Evolutionary conservation across 495 filamentous ascomycete species (phyloP).

Genomic region (Thozetella sp.): DNA sequence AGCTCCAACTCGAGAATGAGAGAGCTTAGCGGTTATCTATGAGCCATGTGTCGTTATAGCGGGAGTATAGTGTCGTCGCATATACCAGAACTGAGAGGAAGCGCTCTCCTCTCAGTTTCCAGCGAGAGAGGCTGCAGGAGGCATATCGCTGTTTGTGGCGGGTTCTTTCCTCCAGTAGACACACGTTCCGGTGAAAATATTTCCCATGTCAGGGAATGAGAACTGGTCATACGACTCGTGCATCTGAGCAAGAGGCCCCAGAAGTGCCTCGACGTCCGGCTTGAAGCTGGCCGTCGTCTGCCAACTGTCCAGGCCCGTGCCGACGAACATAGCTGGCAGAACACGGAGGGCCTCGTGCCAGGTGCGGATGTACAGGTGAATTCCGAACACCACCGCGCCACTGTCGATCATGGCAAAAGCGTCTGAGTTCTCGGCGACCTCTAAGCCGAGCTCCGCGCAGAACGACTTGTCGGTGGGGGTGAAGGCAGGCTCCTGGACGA

Average conservation of each 20-base stretch:
- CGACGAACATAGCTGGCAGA: conserved; percentile 42
- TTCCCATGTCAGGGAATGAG: conserved; percentile 36
- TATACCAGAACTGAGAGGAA: no score
- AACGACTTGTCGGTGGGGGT: conserved; percentile 61
- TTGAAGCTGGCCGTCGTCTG: conserved; percentile 26
- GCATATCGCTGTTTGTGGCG: background rate
- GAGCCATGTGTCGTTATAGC: no score
- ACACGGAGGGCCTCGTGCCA: conserved; percentile 35
- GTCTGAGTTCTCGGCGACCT: conserved; percentile 55
- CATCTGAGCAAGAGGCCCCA: conserved; percentile 23
- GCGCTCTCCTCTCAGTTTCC: no score
- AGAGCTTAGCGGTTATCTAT: no score
- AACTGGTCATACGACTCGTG: conserved; percentile 25
- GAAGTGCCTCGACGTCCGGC: background rate
- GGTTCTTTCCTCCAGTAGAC: conserved; percentile 29
- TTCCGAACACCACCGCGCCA: conserved; percentile 51
- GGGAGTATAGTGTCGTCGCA: no score
- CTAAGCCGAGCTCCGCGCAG: conserved; percentile 51
- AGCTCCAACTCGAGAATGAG: no score
- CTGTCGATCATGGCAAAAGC: conserved; percentile 56
- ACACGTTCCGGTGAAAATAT: conserved; percentile 37
- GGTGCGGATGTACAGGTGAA: conserved; percentile 59
- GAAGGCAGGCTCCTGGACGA: conserved; percentile 75
- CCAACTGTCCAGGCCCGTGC: conserved; percentile 39
- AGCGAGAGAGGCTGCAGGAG: no score